Percentiles rank a stretch among this genome's conserved stretches.
Conservation (phyloP, 2,329 filamentous ascomycete genomes). For the Alternaria dauci region DNA sequence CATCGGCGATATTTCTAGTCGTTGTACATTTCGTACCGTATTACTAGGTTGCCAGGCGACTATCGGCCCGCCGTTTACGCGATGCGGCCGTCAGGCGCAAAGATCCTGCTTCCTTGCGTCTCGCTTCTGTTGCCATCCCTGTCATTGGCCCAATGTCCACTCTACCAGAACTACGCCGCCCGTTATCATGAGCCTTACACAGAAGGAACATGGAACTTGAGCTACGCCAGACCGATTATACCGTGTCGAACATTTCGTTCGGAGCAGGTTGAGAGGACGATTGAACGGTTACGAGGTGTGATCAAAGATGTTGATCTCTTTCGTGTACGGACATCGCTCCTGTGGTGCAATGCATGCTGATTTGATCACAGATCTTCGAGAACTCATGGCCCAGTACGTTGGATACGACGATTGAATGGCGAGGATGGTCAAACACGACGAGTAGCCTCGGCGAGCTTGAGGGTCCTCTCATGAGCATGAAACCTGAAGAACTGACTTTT, state of each 20-base stretch:
- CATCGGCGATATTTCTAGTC: neutral
- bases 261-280: slow-evolving; percentile 52
- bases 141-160: slow-evolving; percentile 51
- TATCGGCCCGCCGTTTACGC: neutral
- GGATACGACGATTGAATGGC: slow-evolving; percentile 77
- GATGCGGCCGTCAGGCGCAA: slow-evolving; percentile 16
- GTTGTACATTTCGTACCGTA: neutral
- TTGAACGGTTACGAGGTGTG: slow-evolving; percentile 44
- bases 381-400: slow-evolving; percentile 79
- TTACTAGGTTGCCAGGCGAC: neutral
- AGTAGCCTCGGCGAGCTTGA: slow-evolving; percentile 4
- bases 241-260: slow-evolving; percentile 57
- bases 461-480: slow-evolving; percentile 6
- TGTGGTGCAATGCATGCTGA: neutral
- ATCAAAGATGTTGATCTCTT: slow-evolving; percentile 67
- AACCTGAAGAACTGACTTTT: slow-evolving; percentile 63
- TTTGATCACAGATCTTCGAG: slow-evolving; percentile 62
- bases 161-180: slow-evolving; percentile 54
- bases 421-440: slow-evolving; percentile 63
- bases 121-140: slow-evolving; percentile 22
- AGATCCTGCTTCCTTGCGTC: slow-evolving; percentile 7
- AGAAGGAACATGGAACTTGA: slow-evolving; percentile 53
- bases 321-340: slow-evolving; percentile 44
- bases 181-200: slow-evolving; percentile 54
- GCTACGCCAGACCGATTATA: slow-evolving; percentile 54